phyloP scores from a whole-genome alignment of 305 asterid genomes.

The Lippia alba region DNA sequence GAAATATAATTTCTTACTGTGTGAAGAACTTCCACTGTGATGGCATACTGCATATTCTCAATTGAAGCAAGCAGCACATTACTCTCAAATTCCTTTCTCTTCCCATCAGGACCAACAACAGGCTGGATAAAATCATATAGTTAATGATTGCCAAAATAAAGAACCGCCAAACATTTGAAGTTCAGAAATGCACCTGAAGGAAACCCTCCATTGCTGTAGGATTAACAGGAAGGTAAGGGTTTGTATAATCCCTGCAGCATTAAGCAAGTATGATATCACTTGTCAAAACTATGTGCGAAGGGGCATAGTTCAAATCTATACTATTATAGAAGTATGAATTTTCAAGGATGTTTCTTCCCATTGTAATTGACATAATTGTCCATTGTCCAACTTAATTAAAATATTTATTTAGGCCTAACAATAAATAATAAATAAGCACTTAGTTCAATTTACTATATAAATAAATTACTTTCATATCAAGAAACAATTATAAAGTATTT shows the following conservation, averaged over 20 bases:
- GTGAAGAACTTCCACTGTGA: slow-evolving; percentile 76
- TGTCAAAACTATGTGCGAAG: slow-evolving; percentile 30
- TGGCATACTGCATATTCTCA: slow-evolving; percentile 87
- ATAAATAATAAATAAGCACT: too few relatives aligned
- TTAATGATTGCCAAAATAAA: slow-evolving; percentile 33
- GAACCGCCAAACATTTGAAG: slow-evolving; percentile 19
- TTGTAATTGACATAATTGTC: too few relatives aligned
- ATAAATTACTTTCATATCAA: too few relatives aligned
- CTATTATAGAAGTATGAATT: background rate
- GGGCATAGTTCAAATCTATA: background rate
- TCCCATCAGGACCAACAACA: slow-evolving; percentile 84
- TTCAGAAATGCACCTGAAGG: slow-evolving; percentile 58
- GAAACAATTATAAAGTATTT: too few relatives aligned
- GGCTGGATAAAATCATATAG: slow-evolving; percentile 53
- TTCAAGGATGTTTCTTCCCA: too few relatives aligned
- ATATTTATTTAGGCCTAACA: too few relatives aligned
- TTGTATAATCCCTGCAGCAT: slow-evolving; percentile 78
- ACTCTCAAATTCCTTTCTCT: slow-evolving; percentile 70
- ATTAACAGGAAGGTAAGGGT: slow-evolving; percentile 84
- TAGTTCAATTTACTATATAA: too few relatives aligned
- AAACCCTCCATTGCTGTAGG: slow-evolving; percentile 81
- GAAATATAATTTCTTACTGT: slow-evolving; percentile 47
- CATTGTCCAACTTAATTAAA: too few relatives aligned
- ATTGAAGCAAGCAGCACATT: slow-evolving; percentile 82
- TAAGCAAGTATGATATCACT: slow-evolving; percentile 34